Base-by-base conservation (phyloP, 2,329 filamentous ascomycete genomes). In the Colletotrichum chrysophilum region DNA sequence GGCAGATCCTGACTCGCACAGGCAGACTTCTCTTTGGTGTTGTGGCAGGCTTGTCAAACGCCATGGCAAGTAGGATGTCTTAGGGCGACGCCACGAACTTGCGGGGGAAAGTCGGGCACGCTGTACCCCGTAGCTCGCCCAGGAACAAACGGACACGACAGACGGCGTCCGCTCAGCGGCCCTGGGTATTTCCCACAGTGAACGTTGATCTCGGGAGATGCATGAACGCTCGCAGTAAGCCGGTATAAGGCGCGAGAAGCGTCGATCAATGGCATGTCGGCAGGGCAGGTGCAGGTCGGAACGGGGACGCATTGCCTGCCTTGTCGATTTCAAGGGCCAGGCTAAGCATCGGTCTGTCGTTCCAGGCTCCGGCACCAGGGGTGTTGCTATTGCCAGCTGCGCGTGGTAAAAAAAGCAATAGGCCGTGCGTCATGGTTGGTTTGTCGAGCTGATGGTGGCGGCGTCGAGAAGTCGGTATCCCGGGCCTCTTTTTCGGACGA, bases 41-140 rank as follows among this genome's bases (percentile, higher is more conserved):
- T 68, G 56, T 75, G 64, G 61, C 62, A 75, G 69, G 73, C 70
- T 75, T 75, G 70, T 73, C 73, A 75, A 75, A 75, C 73, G 73
- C 73, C 73, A 73, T 73, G 70, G 64, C 56, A 66, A 73, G 64
- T 68, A 62, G 70, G 65, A 73, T 73, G 73, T 73, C 70, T 73
- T 75, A 73, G 70, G 64, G 13, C 58, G 70, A 65, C 70, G 73
- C 73, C 73, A 73, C 70, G 58, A 73, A 73, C 73, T 73, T 75
- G 70, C 28, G 73, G 73, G 70, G 73, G 34, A 75, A 65, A 52
- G 64, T 48, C 48, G 55, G 28, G n/a, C 48, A 64, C 21, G 52
- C 24, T 55, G 26, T 52, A 5, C 24, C 21, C 28, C 34, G 32
- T 48, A 13, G 64, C 32, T 34, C 24, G 36, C n/a, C 21, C 69